Evolutionary conservation across 2,329 filamentous ascomycete genomes (phyloP), one percentile per base, ranked within the genome.

Genomic region (Monosporascus sp.): DNA sequence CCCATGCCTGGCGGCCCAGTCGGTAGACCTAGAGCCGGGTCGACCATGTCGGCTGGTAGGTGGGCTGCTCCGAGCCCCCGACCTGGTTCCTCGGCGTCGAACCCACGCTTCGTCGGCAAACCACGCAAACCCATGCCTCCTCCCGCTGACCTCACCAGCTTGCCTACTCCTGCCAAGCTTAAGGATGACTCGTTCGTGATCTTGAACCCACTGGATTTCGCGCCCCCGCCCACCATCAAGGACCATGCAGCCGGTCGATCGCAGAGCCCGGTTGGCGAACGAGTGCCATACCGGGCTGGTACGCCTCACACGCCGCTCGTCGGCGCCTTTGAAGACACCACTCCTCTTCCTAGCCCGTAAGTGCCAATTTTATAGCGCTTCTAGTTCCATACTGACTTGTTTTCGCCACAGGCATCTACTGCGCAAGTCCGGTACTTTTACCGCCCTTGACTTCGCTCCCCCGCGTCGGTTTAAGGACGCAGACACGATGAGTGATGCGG

Each of bases 301-400:
- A 79, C 92, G 2, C 84, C 87, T 31, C 87, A 89, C 66, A 88
- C 85, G n/a, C 92, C 92, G 1, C 78, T 97, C 40, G 86, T 81
- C 24, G 90, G 87, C 55, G 80, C 91, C 5, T 97, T 91, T 70
- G 93, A 97, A 53, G 93, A 97, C 55, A 84, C 97, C 57, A 73
- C 87, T 14, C 80, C 81, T 8, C 85, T 99, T 58, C 94, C 94
- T 38, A 97, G 91, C 79, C 91, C 94, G 84, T 93, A 84, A 88
- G 89, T 88, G 58, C 26, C 57, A 17, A 48, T 8, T 9, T 9
- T 20, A 16, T 26, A 16, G 5, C 37, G 2, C 3, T 20, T n/a
- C 41, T n/a, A 5, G 26, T 9, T 11, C 9, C 37, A 26, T 41
- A 44, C 59, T 64, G 58, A 63, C 51, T 11, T 16, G 38, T 70